Evolutionary conservation across 1,139 yeast species (phyloP), one percentile per base, ranked within the genome.

Genomic region (Candida neerlandica): DNA sequence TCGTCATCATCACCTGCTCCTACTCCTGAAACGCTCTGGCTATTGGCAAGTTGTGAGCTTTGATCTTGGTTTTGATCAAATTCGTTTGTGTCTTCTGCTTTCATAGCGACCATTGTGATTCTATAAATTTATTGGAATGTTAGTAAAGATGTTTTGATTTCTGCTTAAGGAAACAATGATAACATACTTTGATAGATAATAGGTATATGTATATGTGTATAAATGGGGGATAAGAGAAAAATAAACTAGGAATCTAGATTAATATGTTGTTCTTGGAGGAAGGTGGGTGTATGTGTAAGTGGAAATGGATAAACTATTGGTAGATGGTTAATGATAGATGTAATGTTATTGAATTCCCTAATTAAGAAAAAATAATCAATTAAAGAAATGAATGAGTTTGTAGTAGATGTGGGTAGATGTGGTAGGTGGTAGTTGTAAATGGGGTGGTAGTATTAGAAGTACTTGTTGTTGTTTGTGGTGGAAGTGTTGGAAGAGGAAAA

Each of bases 1-100:
- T 88, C 96, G 52, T 85, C 89, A 45, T 72, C 78, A 51, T 70
- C 78, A 10, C 67, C 66, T 40, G 49, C 50, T 15, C 65, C 70
- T 27, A 60, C 32, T 23, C 32, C 32, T 5, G 32, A 18, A 7
- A 35, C 62, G 14, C 30, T 38, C 11, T 19, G 40, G n/a, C 15
- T 37, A 37, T 37, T 37, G 26, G 27, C 14, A 18, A 37, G 26
- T 37, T 37, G 40, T 23, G 42, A 26, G 10, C 32, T 12, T 33
- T 37, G 46, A 35, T 63, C 51, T 54, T 53, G 18, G 64, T 44
- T 47, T 44, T 48, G 51, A 19, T 64, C 66, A 51, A 66, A 63
- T 51, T 69, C 73, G 47, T 67, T 71, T 27, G 34, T 47, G 11
- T 74, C 78, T 56, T 75, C 80, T 62, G 73, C 64, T 57, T 75